These are phyloP conservation scores for Allium sativum DNA, from an alignment of 106 monocot genomes.

Conservation along the genomic window DNA sequence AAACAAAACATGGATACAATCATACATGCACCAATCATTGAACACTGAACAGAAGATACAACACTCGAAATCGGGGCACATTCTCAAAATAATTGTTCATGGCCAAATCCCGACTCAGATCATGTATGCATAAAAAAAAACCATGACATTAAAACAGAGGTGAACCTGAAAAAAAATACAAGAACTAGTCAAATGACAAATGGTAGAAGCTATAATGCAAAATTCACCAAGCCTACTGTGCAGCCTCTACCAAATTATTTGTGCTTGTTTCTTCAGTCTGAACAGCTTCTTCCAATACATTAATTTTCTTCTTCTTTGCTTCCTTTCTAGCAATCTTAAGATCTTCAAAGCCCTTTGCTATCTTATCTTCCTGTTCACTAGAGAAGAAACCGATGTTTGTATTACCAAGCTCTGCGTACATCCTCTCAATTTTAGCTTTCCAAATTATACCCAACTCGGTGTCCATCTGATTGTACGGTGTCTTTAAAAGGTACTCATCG, in stretches of 20 bases:
- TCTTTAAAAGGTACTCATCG: slow-evolving; percentile 90
- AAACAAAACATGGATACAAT: too few species aligned
- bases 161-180: too few species aligned
- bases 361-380: slow-evolving; percentile 55
- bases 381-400: slow-evolving; percentile 65
- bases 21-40: too few species aligned
- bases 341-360: slow-evolving; percentile 49
- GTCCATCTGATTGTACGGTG: slow-evolving; percentile 79
- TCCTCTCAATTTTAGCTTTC: slow-evolving; percentile 76
- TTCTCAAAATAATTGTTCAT: too few species aligned
- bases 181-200: too few species aligned
- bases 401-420: slow-evolving; percentile 60
- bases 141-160: too few species aligned
- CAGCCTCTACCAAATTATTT: slow-evolving; percentile 2
- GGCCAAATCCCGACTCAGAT: too few species aligned
- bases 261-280: slow-evolving; percentile 9
- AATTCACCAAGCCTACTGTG: slow-evolving; percentile 1
- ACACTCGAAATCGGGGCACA: too few species aligned
- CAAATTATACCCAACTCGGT: slow-evolving; percentile 77
- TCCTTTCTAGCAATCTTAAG: slow-evolving; percentile 28
- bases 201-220: background rate
- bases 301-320: slow-evolving; percentile 14
- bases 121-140: too few species aligned
- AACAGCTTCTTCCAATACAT: slow-evolving; percentile 4
- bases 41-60: too few species aligned